Conservation (phyloP, 2,329 filamentous ascomycete species). For the Neodidymelliopsis sp. region DNA sequence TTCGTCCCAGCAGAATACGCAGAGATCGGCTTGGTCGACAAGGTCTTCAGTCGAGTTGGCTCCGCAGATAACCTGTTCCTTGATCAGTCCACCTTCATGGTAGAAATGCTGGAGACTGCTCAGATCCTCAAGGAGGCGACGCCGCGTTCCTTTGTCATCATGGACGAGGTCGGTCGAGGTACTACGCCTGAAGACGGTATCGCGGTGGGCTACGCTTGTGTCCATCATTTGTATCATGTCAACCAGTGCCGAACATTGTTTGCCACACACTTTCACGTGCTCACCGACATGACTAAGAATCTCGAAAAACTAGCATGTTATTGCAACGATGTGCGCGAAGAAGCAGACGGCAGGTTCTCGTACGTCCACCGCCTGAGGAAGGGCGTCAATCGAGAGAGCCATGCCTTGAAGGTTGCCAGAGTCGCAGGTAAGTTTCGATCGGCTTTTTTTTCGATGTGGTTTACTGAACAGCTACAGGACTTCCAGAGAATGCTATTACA, state of each 20-base stretch:
- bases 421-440: constrained; percentile 71
- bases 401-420: constrained; percentile 92
- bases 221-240: constrained; percentile 80
- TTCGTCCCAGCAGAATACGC: constrained; percentile 91
- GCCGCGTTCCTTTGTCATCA: constrained; percentile 83
- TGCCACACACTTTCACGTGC: constrained; percentile 89
- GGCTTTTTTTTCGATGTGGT: not conserved
- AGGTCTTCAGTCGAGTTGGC: constrained; percentile 86
- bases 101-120: constrained; percentile 97
- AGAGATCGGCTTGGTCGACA: constrained; percentile 90
- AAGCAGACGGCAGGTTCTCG: constrained; percentile 68
- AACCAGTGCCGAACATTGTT: constrained; percentile 86
- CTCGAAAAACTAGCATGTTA: constrained; percentile 73
- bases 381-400: constrained; percentile 85
- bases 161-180: constrained; percentile 96
- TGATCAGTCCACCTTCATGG: constrained; percentile 98
- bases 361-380: constrained; percentile 84
- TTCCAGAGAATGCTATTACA: constrained; percentile 75
- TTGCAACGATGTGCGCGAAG: constrained; percentile 89
- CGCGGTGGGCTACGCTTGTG: constrained; percentile 86
- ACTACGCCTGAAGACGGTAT: constrained; percentile 93
- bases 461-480: constrained; percentile 49
- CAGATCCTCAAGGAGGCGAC: constrained; percentile 88
- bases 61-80: constrained; percentile 94
- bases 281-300: constrained; percentile 76